Base-by-base conservation (phyloP, 1,284 basidiomycete genomes). In the Boletus mariae region DNA sequence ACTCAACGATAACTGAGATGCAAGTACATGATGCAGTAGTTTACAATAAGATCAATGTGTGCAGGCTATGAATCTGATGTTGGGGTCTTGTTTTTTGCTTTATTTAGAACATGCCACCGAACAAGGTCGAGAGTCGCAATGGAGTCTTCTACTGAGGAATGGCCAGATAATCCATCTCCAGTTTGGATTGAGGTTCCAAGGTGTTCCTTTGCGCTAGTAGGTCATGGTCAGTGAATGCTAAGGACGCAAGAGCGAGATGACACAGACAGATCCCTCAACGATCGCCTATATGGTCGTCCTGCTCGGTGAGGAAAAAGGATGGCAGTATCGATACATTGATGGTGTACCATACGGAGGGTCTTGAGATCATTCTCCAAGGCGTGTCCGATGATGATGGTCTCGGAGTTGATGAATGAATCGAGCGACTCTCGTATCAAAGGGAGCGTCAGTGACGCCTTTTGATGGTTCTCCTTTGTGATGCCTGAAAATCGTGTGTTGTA, bases 401-500 rank as follows among this genome's bases (percentile, higher is more conserved):
- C 73, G 12, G 82, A 74, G 52, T 86, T 84, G 49, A 97, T 85
- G 63, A 90, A 77, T 12, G 76, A 69, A 56, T 88, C 82, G 17
- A 93, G 76, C 0, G 85, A 80, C 47, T 76, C 72, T 45, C 90
- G 82, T 47, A 93, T 80, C 1, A 82, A 76, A 2, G 76, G 65
- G 1, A 96, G 78, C 29, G 89, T 78, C 49, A 90, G 75, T 0
- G 80, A 68, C 0, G 91, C 89, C 12, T 75, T 78, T 20, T 73
- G 69, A 54, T 89, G 76, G 12, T 79, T 75, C 51, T 85, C 82
- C 23, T 76, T 67, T 0, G 80, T 86, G 47, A 98, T 81, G 12
- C 94, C 94, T 7, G 92, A 95, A 66, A 95, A 98, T 26, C 90
- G 83, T 6, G 92, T 93, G 63, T 94, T 95, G 64, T 85, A 85